These are phyloP conservation scores for Annona squamosa DNA, from an alignment of 164 flowering plant genomes.

Conservation along the genomic window DNA sequence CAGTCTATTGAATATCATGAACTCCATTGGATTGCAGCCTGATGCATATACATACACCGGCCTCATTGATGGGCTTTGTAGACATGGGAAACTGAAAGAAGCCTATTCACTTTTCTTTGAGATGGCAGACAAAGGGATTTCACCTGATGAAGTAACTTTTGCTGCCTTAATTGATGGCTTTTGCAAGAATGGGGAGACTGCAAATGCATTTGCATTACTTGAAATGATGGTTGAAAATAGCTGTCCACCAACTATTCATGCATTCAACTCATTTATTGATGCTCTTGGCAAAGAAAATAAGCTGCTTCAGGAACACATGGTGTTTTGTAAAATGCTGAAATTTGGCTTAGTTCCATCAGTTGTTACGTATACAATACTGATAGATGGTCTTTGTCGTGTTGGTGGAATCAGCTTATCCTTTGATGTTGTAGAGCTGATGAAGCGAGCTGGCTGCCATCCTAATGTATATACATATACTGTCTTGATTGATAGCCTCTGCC, in stretches of 20 bases:
- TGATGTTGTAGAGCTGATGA: constrained; percentile 24
- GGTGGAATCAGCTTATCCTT: constrained; percentile 15
- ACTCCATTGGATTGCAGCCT: constrained; percentile 15
- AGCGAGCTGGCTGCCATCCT: constrained; percentile 20
- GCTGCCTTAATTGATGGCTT: constrained; percentile 19
- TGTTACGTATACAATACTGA: constrained; percentile 29
- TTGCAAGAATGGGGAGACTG: constrained; percentile 17
- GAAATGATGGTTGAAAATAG: constrained; percentile 10
- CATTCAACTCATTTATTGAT: constrained; percentile 24
- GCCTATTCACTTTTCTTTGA: constrained; percentile 8
- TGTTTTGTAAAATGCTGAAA: constrained; percentile 31
- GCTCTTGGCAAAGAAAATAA: constrained; percentile 20
- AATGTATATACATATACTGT: constrained; percentile 29
- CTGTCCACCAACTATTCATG: constrained; percentile 11
- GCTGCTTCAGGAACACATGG: constrained; percentile 17
- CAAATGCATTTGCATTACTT: constrained; percentile 16
- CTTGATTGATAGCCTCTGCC: constrained; percentile 17
- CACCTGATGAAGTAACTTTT: constrained; percentile 15
- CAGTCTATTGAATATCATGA: constrained; percentile 18
- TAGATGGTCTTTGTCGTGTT: constrained; percentile 20
- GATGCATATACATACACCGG: constrained; percentile 18
- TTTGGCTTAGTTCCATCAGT: constrained; percentile 27
- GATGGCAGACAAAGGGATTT: constrained; percentile 9
- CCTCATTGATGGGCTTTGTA: constrained; percentile 17
- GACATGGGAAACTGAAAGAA: constrained; percentile 3